Conservation (phyloP, 2,329 filamentous ascomycete genomes). For the Colletotrichum noveboracense region DNA sequence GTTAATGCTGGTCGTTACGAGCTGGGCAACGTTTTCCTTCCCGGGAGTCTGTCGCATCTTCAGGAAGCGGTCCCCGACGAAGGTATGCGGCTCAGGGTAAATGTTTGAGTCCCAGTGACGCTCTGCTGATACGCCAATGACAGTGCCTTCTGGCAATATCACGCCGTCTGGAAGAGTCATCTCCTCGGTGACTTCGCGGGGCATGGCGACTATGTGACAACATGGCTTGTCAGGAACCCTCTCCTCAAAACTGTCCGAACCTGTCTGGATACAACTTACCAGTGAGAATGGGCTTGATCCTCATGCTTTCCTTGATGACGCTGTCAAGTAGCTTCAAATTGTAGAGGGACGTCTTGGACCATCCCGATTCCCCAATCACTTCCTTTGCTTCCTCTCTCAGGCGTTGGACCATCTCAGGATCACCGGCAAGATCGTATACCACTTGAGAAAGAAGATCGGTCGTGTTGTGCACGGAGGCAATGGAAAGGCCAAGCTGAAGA, state of each 20-base stretch:
- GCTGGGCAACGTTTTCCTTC: neutral
- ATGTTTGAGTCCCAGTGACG: neutral
- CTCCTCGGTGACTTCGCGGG: neutral
- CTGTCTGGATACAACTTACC: fast-evolving
- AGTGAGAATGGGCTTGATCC: neutral
- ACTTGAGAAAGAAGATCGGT: neutral
- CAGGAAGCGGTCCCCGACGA: neutral
- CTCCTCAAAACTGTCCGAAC: fast-evolving
- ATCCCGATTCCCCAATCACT: neutral
- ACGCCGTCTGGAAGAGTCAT: neutral
- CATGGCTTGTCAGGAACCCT: fast-evolving
- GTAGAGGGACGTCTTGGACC: neutral
- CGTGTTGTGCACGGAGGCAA: neutral
- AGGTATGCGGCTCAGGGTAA: neutral
- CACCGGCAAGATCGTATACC: neutral
- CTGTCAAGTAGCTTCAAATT: neutral
- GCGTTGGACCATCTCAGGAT: neutral
- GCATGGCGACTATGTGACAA: neutral
- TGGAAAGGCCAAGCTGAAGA: neutral
- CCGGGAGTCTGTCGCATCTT: neutral
- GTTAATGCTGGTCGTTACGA: neutral
- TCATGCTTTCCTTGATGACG: neutral
- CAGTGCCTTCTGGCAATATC: neutral
- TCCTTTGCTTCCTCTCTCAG: neutral
- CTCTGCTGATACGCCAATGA: neutral